phyloP scores from a whole-genome alignment of 2,329 filamentous ascomycete species.

The Tolypocladium album region DNA sequence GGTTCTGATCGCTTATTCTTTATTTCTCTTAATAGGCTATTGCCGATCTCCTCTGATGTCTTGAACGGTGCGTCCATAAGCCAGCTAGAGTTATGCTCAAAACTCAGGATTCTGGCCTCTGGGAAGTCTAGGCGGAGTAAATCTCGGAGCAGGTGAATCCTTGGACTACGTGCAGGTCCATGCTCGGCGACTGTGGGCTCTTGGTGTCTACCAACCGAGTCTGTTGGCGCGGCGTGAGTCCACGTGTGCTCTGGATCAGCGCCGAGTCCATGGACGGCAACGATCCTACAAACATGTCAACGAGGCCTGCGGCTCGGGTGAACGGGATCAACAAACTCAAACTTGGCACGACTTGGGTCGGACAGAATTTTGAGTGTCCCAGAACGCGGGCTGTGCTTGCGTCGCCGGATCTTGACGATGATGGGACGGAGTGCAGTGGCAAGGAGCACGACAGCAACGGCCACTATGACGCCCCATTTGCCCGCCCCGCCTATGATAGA shows the following conservation, averaged over 20 bases:
- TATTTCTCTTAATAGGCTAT: slow-evolving; percentile 1
- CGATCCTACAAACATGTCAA: slow-evolving; percentile 4
- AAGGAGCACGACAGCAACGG: too few relatives aligned
- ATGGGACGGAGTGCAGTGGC: too few relatives aligned
- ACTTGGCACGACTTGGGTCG: too few relatives aligned
- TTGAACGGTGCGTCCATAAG: slow-evolving; percentile 8
- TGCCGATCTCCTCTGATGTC: slow-evolving; percentile 7
- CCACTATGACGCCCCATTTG: too few relatives aligned
- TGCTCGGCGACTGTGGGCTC: background rate
- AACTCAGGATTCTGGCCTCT: slow-evolving; percentile 9
- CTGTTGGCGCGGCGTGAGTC: background rate
- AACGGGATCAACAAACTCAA: too few relatives aligned
- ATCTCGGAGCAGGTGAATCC: slow-evolving; percentile 6
- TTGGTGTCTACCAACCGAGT: too few relatives aligned
- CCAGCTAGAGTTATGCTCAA: slow-evolving; percentile 11
- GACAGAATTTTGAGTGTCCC: too few relatives aligned
- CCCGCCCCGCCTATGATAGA: too few relatives aligned
- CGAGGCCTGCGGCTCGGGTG: too few relatives aligned
- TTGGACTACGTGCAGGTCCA: background rate
- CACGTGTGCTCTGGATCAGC: slow-evolving; percentile 9
- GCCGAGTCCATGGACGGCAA: slow-evolving; percentile 10
- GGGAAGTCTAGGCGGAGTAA: slow-evolving; percentile 7
- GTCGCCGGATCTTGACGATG: too few relatives aligned
- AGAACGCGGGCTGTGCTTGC: too few relatives aligned
- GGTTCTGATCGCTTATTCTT: background rate